Conservation (phyloP, 2,329 filamentous ascomycete species). For the Diaporthe longicolla region DNA sequence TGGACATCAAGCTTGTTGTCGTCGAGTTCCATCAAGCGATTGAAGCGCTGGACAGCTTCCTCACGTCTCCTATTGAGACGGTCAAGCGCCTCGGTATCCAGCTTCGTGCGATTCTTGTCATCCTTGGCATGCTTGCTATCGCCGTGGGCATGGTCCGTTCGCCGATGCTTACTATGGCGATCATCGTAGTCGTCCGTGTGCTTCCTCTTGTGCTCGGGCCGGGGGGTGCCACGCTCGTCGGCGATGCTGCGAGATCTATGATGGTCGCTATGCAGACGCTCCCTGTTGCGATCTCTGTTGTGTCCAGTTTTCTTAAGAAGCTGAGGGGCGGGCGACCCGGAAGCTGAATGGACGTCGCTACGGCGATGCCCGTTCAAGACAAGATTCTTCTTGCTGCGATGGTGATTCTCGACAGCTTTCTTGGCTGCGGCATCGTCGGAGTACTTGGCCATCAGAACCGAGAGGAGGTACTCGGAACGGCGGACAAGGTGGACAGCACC, state of each 20-base stretch:
- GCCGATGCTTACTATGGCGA: slow-evolving; percentile 64
- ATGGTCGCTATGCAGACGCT: slow-evolving; percentile 64
- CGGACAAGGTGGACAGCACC: slow-evolving; percentile 98
- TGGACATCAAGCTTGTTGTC: slow-evolving; percentile 53
- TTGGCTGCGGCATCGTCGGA: slow-evolving; percentile 82
- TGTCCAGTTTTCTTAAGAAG: slow-evolving; percentile 62
- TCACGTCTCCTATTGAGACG: slow-evolving; percentile 52
- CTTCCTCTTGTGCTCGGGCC: slow-evolving; percentile 73
- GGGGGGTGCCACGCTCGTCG: slow-evolving; percentile 65
- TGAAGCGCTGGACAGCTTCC: slow-evolving; percentile 54
- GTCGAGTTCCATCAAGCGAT: slow-evolving; percentile 54
- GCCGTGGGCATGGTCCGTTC: slow-evolving; percentile 60
- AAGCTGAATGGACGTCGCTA: slow-evolving; percentile 70
- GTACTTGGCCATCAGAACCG: slow-evolving; percentile 91
- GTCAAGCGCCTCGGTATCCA: slow-evolving; percentile 55
- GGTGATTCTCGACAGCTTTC: slow-evolving; percentile 89
- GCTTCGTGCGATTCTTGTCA: slow-evolving; percentile 55
- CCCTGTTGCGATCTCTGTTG: slow-evolving; percentile 63
- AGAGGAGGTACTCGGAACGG: slow-evolving; percentile 93
- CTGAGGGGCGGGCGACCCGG: slow-evolving; percentile 79
- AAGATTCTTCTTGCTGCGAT: slow-evolving; percentile 91
- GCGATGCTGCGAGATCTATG: slow-evolving; percentile 65
- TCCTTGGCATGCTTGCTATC: slow-evolving; percentile 58
- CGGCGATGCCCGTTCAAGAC: slow-evolving; percentile 72
- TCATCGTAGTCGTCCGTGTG: slow-evolving; percentile 69